These are phyloP conservation scores for Moniliophthora roreri DNA, from an alignment of 1,284 basidiomycete genomes.

Conservation along the genomic window DNA sequence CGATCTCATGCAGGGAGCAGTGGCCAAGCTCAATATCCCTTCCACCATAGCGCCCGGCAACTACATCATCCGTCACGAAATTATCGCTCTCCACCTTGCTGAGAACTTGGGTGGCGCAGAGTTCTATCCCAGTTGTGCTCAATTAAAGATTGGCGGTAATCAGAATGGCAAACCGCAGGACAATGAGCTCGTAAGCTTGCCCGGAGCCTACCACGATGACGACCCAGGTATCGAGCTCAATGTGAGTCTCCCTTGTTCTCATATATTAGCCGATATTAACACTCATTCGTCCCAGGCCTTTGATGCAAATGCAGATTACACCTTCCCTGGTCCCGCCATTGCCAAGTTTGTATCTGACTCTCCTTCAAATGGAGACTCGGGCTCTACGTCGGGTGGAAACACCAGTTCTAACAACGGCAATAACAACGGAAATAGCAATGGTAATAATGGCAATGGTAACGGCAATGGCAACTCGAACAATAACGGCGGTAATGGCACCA, in stretches of 20 bases:
- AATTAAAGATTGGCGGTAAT: slow-evolving; percentile 55
- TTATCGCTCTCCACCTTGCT: slow-evolving; percentile 69
- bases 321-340: slow-evolving; percentile 52
- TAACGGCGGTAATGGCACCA: background rate
- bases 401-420: background rate
- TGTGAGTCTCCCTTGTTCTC: slow-evolving; percentile 28
- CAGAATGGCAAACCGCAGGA: slow-evolving; percentile 41
- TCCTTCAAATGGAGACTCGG: background rate
- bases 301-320: slow-evolving; percentile 35
- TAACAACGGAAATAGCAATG: background rate
- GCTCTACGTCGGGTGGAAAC: no score
- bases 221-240: slow-evolving; percentile 60
- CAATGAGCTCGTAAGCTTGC: slow-evolving; percentile 54
- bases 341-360: slow-evolving; percentile 37
- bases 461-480: background rate
- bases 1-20: slow-evolving; percentile 30
- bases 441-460: background rate
- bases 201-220: slow-evolving; percentile 61
- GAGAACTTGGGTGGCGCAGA: slow-evolving; percentile 53
- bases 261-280: slow-evolving; percentile 7
- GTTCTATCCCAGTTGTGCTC: slow-evolving; percentile 72
- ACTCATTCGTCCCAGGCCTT: slow-evolving; percentile 26
- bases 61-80: slow-evolving; percentile 72
- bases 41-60: slow-evolving; percentile 53
- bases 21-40: slow-evolving; percentile 54